phyloP scores from a whole-genome alignment of 768 basidiomycete genomes.

The Rhodotorula diobovata region DNA sequence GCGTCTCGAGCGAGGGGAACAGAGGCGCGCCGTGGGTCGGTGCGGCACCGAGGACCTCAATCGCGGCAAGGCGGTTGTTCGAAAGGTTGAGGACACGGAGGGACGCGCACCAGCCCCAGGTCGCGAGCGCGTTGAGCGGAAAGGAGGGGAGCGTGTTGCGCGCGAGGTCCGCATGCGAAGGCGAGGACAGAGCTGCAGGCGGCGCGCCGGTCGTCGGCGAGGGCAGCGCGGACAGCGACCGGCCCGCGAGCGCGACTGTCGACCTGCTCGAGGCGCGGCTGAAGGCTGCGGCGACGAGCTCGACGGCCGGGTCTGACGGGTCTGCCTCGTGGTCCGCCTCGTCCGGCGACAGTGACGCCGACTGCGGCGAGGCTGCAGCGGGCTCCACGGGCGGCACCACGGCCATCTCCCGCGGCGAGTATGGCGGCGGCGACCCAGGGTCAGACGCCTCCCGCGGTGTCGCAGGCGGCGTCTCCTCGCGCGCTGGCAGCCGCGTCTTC shows the following conservation, averaged over 20 bases:
- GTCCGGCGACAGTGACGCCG: neutral
- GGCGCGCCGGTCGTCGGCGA: neutral
- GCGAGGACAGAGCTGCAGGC: neutral
- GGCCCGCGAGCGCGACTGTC: neutral
- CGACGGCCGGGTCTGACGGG: slow-evolving; percentile 7
- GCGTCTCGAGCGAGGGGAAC: slow-evolving; percentile 1
- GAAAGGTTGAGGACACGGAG: slow-evolving; percentile 11
- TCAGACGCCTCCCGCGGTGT: neutral
- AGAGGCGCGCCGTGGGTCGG: neutral
- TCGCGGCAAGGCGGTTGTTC: slow-evolving; percentile 12
- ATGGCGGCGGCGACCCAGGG: slow-evolving; percentile 18
- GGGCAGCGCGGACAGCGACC: slow-evolving; percentile 9
- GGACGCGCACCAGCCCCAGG: slow-evolving; percentile 8
- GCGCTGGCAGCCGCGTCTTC: neutral
- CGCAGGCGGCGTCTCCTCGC: neutral
- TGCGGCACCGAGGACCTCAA: neutral
- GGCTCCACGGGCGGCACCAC: neutral
- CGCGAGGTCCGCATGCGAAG: slow-evolving; percentile 12
- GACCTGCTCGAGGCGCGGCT: neutral
- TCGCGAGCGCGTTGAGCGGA: neutral
- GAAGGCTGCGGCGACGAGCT: neutral
- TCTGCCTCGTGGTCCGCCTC: neutral
- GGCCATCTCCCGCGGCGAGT: slow-evolving; percentile 6
- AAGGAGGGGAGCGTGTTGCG: slow-evolving; percentile 2
- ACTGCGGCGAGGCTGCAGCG: neutral